A percentile compares a stretch with the other conserved stretches of the same genome.
These are phyloP conservation scores for Trematosphaeria pertusa DNA, from an alignment of 2,329 filamentous ascomycete species.

Conservation along the genomic window DNA sequence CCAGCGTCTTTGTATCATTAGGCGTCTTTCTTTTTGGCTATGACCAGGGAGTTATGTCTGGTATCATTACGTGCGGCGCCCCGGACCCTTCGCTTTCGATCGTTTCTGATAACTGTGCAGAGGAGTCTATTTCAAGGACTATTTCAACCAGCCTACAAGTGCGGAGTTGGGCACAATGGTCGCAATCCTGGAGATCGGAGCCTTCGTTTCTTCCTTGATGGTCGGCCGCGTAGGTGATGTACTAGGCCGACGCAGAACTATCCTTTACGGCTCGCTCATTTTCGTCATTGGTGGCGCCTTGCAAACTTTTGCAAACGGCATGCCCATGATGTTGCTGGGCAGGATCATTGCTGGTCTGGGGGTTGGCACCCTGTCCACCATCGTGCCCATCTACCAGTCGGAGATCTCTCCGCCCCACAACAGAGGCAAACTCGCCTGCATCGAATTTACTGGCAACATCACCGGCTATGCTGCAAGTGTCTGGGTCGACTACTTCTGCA, in stretches of 20 bases:
- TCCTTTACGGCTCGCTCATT: conserved; percentile 89
- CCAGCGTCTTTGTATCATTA: conserved; percentile 86
- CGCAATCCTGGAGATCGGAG: conserved; percentile 92
- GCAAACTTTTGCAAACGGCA: conserved; percentile 80
- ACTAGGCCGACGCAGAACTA: conserved; percentile 86
- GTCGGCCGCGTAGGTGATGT: conserved; percentile 92
- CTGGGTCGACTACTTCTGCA: conserved; percentile 98
- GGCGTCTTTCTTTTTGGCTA: conserved; percentile 90
- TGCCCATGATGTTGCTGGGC: conserved; percentile 80
- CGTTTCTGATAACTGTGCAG: conserved; percentile 57
- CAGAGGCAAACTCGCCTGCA: conserved; percentile 92
- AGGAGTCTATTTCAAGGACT: conserved; percentile 85
- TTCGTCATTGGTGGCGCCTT: conserved; percentile 85
- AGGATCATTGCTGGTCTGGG: conserved; percentile 60
- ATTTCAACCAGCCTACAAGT: conserved; percentile 86
- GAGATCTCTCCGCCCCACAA: conserved; percentile 88
- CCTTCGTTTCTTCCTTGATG: conserved; percentile 84
- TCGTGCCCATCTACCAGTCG: conserved; percentile 61
- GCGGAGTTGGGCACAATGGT: conserved; percentile 97
- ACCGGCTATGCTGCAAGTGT: conserved; percentile 94
- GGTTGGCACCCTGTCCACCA: conserved; percentile 59
- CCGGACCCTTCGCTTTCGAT: conserved; percentile 26
- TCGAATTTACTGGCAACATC: conserved; percentile 98
- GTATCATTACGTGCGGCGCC: conserved; percentile 69
- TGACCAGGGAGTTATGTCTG: conserved; percentile 89